Percentiles rank a stretch among this genome's conserved stretches.
These are phyloP conservation scores for Rosa lucieae DNA, from an alignment of 306 rosid genomes.

Conservation along the genomic window DNA sequence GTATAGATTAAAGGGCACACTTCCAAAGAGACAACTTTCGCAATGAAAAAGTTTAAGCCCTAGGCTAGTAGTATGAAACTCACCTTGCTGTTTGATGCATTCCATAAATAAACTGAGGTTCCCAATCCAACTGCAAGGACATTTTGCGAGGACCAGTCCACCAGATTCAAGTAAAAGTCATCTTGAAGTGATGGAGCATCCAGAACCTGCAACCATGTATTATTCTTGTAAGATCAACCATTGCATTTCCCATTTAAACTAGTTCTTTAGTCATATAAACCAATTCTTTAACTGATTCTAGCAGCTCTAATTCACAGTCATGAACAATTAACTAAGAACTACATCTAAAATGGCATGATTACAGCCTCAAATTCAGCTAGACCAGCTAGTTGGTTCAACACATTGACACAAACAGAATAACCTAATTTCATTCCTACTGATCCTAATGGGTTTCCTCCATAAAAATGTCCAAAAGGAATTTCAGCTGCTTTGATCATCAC, in stretches of 20 bases:
- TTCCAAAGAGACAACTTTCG: background rate
- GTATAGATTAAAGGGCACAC: background rate
- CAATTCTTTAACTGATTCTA: background rate
- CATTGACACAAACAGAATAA: background rate
- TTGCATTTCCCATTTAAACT: background rate
- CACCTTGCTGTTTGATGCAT: conserved; percentile 92
- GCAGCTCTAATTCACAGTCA: background rate
- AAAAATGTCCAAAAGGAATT: background rate
- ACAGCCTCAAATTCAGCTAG: conserved; percentile 6
- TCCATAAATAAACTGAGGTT: conserved; percentile 93
- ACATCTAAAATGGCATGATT: background rate
- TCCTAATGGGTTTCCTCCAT: background rate
- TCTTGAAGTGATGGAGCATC: conserved; percentile 99
- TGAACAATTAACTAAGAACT: background rate
- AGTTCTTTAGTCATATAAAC: background rate
- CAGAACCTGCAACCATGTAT: conserved; percentile 59
- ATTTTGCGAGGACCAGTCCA: conserved; percentile 99
- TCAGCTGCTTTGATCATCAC: background rate
- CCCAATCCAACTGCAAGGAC: conserved; percentile 94
- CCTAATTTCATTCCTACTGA: background rate
- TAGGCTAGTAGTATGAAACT: conserved; percentile 17
- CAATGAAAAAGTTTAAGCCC: background rate
- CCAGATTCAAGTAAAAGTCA: conserved; percentile 96
- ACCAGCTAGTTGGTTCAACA: background rate
- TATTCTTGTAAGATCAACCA: conserved; percentile 18